Percentiles rank a stretch among this genome's conserved stretches.
These are phyloP conservation scores for Lunularia cruciata DNA, from an alignment of 225 moss, liverwort and hornwort genomes.

Conservation along the genomic window DNA sequence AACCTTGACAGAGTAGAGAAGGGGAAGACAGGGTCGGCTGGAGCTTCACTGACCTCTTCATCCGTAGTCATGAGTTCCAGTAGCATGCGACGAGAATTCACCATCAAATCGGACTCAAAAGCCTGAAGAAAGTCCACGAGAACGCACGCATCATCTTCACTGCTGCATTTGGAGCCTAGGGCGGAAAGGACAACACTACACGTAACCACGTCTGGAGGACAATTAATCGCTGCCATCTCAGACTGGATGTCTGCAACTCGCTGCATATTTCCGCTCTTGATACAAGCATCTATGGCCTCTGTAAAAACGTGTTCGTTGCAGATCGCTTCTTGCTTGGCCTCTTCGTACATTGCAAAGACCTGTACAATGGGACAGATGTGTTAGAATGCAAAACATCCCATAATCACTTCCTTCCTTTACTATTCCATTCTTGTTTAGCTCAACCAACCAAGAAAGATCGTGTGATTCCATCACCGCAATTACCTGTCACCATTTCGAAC, in stretches of 20 bases:
- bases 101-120: conserved; percentile 59
- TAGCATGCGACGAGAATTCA: conserved; percentile 51
- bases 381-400: too few relatives aligned
- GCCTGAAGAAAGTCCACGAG: conserved; percentile 63
- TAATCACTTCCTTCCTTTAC: too few relatives aligned
- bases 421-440: too few relatives aligned
- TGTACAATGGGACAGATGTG: too few relatives aligned
- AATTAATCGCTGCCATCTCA: conserved; percentile 74
- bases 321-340: conserved; percentile 55
- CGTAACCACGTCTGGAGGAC: conserved; percentile 72
- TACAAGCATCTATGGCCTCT: conserved; percentile 74
- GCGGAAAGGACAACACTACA: conserved; percentile 88
- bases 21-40: too few relatives aligned
- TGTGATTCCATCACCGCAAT: conserved; percentile 1
- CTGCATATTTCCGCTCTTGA: conserved; percentile 64
- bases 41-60: conserved; percentile 51
- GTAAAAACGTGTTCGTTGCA: conserved; percentile 86
- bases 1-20: too few relatives aligned
- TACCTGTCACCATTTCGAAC: background rate
- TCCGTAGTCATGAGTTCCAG: conserved; percentile 59
- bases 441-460: too few relatives aligned
- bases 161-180: conserved; percentile 74
- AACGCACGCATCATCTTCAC: conserved; percentile 51
- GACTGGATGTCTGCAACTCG: conserved; percentile 59
- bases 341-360: conserved; percentile 76